Percentiles rank a stretch among this genome's conserved stretches.
Conservation (phyloP, 345 rosid species). For the Abelmoschus esculentus region DNA sequence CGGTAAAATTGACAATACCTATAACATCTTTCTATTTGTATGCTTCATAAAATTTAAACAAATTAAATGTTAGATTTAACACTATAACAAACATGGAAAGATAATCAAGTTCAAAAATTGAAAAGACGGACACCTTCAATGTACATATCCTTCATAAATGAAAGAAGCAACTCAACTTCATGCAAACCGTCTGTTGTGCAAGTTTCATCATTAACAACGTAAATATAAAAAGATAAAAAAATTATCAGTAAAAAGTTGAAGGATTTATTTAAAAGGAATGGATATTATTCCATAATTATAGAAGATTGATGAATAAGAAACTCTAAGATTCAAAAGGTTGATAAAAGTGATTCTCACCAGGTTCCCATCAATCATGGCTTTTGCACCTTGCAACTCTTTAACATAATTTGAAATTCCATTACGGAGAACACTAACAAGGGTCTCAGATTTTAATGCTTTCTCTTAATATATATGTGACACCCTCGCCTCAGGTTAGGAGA, state of each 20-base stretch:
- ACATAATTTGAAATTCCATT: slow-evolving; percentile 49
- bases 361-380: slow-evolving; percentile 70
- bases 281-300: background rate
- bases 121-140: slow-evolving; percentile 39
- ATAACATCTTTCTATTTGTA: slow-evolving; percentile 45
- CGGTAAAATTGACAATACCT: slow-evolving; percentile 57
- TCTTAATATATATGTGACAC: slow-evolving; percentile 35
- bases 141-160: slow-evolving; percentile 52
- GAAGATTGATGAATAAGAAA: background rate
- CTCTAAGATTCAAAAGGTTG: background rate
- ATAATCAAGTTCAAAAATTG: background rate
- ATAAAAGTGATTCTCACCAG: slow-evolving; percentile 43
- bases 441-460: slow-evolving; percentile 31
- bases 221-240: slow-evolving; percentile 9
- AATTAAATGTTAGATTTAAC: slow-evolving; percentile 19
- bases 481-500: too few relatives aligned
- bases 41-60: slow-evolving; percentile 39
- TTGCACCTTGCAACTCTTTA: slow-evolving; percentile 59
- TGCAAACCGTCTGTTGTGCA: slow-evolving; percentile 48
- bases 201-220: slow-evolving; percentile 58
- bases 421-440: slow-evolving; percentile 48
- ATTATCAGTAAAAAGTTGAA: background rate
- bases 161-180: slow-evolving; percentile 68
- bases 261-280: background rate
- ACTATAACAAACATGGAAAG: slow-evolving; percentile 7